Conservation (phyloP, 2,329 filamentous ascomycete species). For the Uncinocarpus reesii region DNA sequence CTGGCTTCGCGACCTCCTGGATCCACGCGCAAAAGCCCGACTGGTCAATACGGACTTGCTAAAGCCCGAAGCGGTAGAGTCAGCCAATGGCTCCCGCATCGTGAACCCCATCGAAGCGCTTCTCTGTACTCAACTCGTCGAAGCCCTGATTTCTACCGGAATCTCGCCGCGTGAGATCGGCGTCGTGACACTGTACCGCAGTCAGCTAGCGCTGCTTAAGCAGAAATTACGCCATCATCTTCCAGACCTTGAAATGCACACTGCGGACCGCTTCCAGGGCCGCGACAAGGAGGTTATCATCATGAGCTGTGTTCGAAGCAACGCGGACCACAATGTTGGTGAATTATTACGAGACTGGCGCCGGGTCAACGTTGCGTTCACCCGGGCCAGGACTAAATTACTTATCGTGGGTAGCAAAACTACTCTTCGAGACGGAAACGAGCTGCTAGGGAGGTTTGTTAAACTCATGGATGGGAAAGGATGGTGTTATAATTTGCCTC, state of each 20-base stretch:
- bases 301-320: constrained; percentile 76
- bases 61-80: constrained; percentile 53
- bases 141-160: constrained; percentile 64
- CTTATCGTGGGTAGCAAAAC: constrained; percentile 72
- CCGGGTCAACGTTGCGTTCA: constrained; percentile 91
- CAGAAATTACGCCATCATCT: constrained; percentile 53
- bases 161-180: constrained; percentile 69
- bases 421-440: constrained; percentile 59
- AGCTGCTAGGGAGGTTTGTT: constrained; percentile 68
- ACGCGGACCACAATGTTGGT: constrained; percentile 71
- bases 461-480: constrained; percentile 61
- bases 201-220: constrained; percentile 74
- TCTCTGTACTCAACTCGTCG: constrained; percentile 68
- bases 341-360: constrained; percentile 86
- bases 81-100: constrained; percentile 64
- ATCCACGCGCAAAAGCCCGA: constrained; percentile 61
- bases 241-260: constrained; percentile 78
- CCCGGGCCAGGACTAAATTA: constrained; percentile 81
- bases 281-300: constrained; percentile 90
- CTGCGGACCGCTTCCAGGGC: constrained; percentile 92
- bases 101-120: constrained; percentile 76
- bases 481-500: constrained; percentile 70
- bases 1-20: constrained; percentile 65
- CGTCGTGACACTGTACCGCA: constrained; percentile 93
- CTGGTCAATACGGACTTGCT: constrained; percentile 85